Base-by-base conservation (phyloP, 371 early-diverging fungal species). In the Lichtheimia ornata region DNA sequence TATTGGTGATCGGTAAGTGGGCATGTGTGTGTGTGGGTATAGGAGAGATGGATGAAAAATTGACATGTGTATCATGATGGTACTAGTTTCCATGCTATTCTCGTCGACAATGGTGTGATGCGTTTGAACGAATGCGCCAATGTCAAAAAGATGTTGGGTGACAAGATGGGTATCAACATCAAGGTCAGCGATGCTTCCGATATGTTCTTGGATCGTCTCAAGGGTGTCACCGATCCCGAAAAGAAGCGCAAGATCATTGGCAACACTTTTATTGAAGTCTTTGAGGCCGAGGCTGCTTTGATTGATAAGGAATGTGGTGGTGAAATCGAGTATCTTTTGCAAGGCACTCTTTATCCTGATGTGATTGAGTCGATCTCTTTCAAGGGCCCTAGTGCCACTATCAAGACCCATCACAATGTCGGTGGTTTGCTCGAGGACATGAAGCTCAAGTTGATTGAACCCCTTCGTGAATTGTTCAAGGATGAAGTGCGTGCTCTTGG, bases 351-450 rank as follows among this genome's bases (percentile, higher is more conserved):
- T 56, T 98, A 97, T 77, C 98, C 98, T 53, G 98, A 98, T 82
- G 98, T 98, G 56, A 98, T 98, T 68, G 98, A 98, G 84, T 90
- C 91, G 59, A 93, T 98, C 68, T 95, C 95, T 22, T 98, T 97
- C 92, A 98, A 98, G 91, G 98, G 98, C 9, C 98, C 98, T 47
- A 87, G 88, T 66, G 98, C 96, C 20, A 96, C 96, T 65, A 98
- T 98, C 84, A 98, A 98, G 87, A 95, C 98, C 25, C 98, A 98
- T 75, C 98, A 98, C 85, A 98, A 98, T 71, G 98, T 98, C 53
- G 98, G 98, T 66, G 98, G 98, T 63, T 85, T 97, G 45, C 84
- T 94, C 61, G 95, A 94, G 63, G 87, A 95, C 84, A 97, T 98
- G 97, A 95, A 94, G 70, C 82, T 96, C 62, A 95, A 96, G 85